Evolutionary conservation across 495 filamentous ascomycete genomes (phyloP).

Genomic region (Penicillium verhagenii): DNA sequence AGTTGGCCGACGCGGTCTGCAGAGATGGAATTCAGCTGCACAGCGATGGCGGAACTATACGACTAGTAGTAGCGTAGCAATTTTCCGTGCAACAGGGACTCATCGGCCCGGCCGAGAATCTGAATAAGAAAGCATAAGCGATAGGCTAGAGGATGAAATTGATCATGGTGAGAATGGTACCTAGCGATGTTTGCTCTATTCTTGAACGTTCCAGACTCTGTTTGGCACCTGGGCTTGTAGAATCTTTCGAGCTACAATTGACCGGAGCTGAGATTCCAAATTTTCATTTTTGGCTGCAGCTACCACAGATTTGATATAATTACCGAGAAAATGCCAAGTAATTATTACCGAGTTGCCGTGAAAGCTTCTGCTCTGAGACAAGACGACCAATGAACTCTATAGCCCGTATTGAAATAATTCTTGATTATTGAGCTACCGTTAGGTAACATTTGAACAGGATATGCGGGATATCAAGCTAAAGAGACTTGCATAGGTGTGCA

Average conservation of each 20-base stretch:
- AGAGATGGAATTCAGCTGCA: neutral
- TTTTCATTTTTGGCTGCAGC: neutral
- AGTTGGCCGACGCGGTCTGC: conserved; percentile 7
- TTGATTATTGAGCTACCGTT: neutral
- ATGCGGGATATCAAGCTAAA: too few relatives aligned
- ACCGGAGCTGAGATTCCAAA: neutral
- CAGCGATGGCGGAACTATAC: neutral
- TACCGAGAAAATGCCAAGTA: neutral
- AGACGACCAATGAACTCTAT: neutral
- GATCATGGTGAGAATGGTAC: neutral
- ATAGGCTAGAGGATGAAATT: neutral
- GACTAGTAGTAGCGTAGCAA: neutral
- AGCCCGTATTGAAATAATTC: neutral
- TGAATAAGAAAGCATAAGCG: neutral
- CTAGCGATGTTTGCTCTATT: too few relatives aligned
- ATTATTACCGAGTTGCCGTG: conserved; percentile 8
- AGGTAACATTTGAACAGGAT: too few relatives aligned
- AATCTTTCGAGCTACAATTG: neutral
- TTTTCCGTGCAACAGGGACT: neutral
- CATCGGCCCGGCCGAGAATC: neutral
- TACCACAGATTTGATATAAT: conserved; percentile 3
- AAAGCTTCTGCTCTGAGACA: conserved; percentile 17
- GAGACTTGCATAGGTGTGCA: too few relatives aligned
- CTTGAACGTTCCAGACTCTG: too few relatives aligned
- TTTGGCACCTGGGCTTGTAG: too few relatives aligned